A percentile compares a stretch with the other conserved stretches of the same genome.
phyloP scores from a whole-genome alignment of 2,329 filamentous ascomycete species.

The Aspergillus transmontanensis region DNA sequence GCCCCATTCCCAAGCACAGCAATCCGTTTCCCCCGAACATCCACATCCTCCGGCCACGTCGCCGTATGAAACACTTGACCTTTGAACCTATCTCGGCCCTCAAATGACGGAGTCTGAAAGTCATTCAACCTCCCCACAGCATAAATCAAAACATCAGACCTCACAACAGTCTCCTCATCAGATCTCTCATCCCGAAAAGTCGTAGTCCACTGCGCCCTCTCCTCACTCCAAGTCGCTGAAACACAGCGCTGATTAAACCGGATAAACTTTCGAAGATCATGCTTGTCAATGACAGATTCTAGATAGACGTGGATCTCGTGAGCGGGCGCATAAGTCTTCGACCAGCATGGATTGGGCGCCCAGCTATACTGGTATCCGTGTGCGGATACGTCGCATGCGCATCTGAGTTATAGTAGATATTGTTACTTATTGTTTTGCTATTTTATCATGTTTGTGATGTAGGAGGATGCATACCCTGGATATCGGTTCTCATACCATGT shows the following conservation, averaged over 20 bases:
- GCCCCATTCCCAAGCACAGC: constrained; percentile 36
- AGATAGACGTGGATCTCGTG: constrained; percentile 12
- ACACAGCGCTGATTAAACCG: constrained; percentile 4
- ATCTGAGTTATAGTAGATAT: not conserved
- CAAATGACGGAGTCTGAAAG: constrained; percentile 34
- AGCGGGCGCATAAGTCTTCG: not conserved
- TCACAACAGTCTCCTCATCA: not conserved
- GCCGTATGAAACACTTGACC: constrained; percentile 31
- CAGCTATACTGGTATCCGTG: constrained; percentile 14
- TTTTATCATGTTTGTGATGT: not conserved
- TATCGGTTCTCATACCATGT: constrained; percentile 4
- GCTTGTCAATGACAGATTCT: not conserved
- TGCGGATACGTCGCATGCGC: constrained; percentile 12
- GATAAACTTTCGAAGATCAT: constrained; percentile 8
- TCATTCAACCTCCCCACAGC: constrained; percentile 8
- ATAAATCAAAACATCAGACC: constrained; percentile 10
- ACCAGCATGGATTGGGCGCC: constrained; percentile 11
- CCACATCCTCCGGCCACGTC: constrained; percentile 26
- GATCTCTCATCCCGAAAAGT: constrained; percentile 1
- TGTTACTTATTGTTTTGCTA: not conserved
- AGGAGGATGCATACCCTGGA: not conserved
- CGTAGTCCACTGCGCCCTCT: not conserved
- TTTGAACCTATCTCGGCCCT: constrained; percentile 27
- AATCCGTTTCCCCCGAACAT: constrained; percentile 28
- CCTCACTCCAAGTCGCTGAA: constrained; percentile 1